Percentiles rank a stretch among this genome's conserved stretches.
These are phyloP conservation scores for Actinomucor elegans DNA, from an alignment of 371 early-diverging fungal species.

Conservation along the genomic window DNA sequence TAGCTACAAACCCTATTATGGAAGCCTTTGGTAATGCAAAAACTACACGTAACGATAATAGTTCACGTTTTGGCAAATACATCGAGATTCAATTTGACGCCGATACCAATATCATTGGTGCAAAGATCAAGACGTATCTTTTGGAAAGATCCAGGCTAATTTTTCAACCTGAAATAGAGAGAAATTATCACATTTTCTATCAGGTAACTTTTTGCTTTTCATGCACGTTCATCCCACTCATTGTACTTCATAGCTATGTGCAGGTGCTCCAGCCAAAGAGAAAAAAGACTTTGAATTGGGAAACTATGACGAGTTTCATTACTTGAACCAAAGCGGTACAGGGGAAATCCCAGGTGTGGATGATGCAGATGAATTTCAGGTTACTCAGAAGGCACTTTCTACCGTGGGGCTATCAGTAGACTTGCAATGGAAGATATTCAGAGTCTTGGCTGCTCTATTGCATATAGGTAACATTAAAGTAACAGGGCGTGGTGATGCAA, in stretches of 20 bases:
- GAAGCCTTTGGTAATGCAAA: constrained; percentile 99
- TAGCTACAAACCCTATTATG: constrained; percentile 97
- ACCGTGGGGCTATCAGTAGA: constrained; percentile 84
- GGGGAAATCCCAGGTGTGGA: constrained; percentile 85
- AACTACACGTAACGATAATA: constrained; percentile 98
- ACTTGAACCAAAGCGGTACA: constrained; percentile 84
- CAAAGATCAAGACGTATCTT: constrained; percentile 95
- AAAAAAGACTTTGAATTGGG: constrained; percentile 76
- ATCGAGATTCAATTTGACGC: constrained; percentile 90
- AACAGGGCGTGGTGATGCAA: constrained; percentile 64
- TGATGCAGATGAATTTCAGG: constrained; percentile 87
- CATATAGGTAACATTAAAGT: constrained; percentile 93
- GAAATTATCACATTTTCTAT: constrained; percentile 99
- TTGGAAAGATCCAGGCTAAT: constrained; percentile 96
- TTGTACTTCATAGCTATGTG: constrained; percentile 84
- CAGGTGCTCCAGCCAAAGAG: constrained; percentile 83
- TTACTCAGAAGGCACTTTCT: constrained; percentile 82
- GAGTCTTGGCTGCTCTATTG: constrained; percentile 84
- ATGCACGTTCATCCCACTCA: too few relatives aligned
- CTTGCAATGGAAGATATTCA: constrained; percentile 88
- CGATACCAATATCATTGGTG: constrained; percentile 88
- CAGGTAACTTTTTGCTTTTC: constrained; percentile 66
- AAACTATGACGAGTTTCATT: constrained; percentile 74
- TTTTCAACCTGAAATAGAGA: constrained; percentile 89
- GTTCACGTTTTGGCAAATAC: constrained; percentile 99